These are phyloP conservation scores for Talaromyces sp. DNA, from an alignment of 2,329 filamentous ascomycete genomes.

Conservation along the genomic window DNA sequence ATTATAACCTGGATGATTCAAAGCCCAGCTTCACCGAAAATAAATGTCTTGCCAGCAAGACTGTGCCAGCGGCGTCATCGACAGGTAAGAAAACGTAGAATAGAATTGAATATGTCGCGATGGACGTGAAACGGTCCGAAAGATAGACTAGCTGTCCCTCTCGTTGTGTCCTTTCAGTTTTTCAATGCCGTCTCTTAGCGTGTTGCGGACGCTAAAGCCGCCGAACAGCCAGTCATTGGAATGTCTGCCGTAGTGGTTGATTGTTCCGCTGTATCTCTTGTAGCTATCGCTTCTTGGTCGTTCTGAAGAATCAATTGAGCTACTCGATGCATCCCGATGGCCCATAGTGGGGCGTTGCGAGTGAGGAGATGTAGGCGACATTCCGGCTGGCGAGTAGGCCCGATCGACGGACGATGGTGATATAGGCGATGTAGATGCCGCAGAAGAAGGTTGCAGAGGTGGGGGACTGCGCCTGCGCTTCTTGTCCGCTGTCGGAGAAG, in stretches of 20 bases:
- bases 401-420: neutral
- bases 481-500: neutral
- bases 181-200: slow-evolving; percentile 42
- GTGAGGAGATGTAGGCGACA: slow-evolving; percentile 10
- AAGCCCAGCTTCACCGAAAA: slow-evolving; percentile 15
- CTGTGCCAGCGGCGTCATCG: slow-evolving; percentile 11
- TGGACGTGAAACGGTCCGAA: neutral
- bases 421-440: neutral
- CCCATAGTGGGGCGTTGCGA: slow-evolving; percentile 1
- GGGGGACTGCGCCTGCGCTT: neutral
- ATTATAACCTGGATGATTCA: slow-evolving; percentile 7
- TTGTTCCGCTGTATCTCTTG: slow-evolving; percentile 39
- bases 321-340: neutral
- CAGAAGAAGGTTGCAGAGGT: neutral
- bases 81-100: neutral
- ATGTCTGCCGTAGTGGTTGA: slow-evolving; percentile 49
- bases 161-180: slow-evolving; percentile 30
- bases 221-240: slow-evolving; percentile 53
- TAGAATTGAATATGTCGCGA: neutral
- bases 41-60: slow-evolving; percentile 14
- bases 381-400: neutral
- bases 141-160: slow-evolving; percentile 28
- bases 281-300: slow-evolving; percentile 33
- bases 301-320: neutral
- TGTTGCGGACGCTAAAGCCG: slow-evolving; percentile 47